Base-by-base conservation (phyloP, 164 flowering plant genomes). In the Saururus chinensis region DNA sequence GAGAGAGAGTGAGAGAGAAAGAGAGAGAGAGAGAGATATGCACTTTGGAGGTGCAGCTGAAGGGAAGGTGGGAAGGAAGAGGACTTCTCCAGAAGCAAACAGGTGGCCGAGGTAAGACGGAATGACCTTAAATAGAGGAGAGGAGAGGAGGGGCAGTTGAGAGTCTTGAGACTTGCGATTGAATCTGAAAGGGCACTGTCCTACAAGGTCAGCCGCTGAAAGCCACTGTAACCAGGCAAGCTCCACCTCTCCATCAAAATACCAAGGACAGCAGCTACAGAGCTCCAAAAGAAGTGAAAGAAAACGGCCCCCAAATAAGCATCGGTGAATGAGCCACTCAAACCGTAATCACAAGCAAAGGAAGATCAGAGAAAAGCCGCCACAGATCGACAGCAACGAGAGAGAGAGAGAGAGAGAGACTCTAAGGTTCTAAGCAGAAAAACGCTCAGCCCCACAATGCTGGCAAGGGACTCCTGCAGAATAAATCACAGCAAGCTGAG, bases 211-310 rank as follows among this genome's bases (percentile, higher is more conserved):
- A 67, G 68, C 37, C 10, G 68, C 40, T 74, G 69, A 76, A 70
- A 65, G 81, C 77, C 62, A 70, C 61, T 54, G 56, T 42, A 51
- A 57, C 71, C 53, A 60, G 37, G 56, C 59, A 23, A 53, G 20
- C 45, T 51, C 42, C 67, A 40, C 19, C 25, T 62, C 20, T 52
- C 45, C 53, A 68, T 68, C 62, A 72, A 74, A 79, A 65, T 53
- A 68, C 60, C 59, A 61, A 64, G 73, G 75, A 64, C 69, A 62
- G 57, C 56, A 61, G 56, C 52, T 55, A 59, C 66, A 63, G 67
- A 40, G 57, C 57, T 30, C 40, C 42, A 61, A 51, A n/a, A 61
- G 56, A 64, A 70, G 52, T 54, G 66, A 51, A 70, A 64, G 60
- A 71, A 56, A 49, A 26, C 64, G 49, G 58, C 49, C 51, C 23